Base-by-base conservation (phyloP, 768 basidiomycete genomes). In the Auricularia auricula-judae region DNA sequence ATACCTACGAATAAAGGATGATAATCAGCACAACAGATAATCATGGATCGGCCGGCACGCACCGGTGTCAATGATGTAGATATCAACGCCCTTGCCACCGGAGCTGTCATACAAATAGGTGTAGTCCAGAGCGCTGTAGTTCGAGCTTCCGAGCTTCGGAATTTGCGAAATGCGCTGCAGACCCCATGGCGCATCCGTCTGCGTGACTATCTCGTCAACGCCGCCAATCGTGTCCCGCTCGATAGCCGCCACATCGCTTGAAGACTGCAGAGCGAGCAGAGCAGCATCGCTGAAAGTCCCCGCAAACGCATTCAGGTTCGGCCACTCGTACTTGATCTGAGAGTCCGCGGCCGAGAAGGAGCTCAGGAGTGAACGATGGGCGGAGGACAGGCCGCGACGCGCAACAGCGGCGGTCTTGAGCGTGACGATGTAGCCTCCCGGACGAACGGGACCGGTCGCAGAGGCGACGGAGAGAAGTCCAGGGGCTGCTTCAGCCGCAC, bases 151-250 rank as follows among this genome's bases (percentile, higher is more conserved):
- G 23, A 59, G 56, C 7, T 18, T 11, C 23, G 23, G 8, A 29
- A 59, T 29, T 5, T 65, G 59, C n/a, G 44, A 53, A 14, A 60
- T 65, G 21, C 63, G 53, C 34, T 56, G 51, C 3, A 61, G 34
- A 4, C 64, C 64, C 64, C 64, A 65, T 4, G 64, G 59, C 23
- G 64, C 56, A 36, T 65, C 56, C 8, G 21, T 34, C 68, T 69
- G 66, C 29, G 65, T 67, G 14, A 66, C 64, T 36, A 64, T 61
- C 12, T 63, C 64, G 16, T 64, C 11, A 81, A 83, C 66, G 63
- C 76, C 16, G 74, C 76, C 34, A 80, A 74, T 65, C 77, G 75
- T 65, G 71, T 72, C 43, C 68, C 69, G 18, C 64, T 67, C 21
- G 43, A 76, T 69, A n/a, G 64, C 66, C 42, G 69, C 70, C 14